Base-by-base conservation (phyloP, 768 basidiomycete species). In the Tremella yokohamensis region DNA sequence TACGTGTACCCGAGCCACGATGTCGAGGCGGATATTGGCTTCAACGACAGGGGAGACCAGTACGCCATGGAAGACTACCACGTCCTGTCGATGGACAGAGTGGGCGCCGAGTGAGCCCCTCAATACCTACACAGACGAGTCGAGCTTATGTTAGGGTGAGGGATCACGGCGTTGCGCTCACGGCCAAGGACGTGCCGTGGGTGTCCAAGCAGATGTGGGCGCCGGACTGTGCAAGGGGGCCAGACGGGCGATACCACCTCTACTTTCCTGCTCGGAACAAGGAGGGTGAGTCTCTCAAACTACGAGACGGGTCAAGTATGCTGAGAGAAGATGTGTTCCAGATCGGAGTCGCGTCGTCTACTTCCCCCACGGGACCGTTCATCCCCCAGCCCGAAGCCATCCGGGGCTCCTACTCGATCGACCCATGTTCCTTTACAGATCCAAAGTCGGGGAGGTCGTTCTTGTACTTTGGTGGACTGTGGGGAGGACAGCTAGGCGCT, bases 21-120 rank as follows among this genome's bases (percentile, higher is more conserved):
- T 38, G 52, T 62, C 24, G 65, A 67, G 62, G 54, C 59, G 3
- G 38, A 52, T 40, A 67, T 67, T 49, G 9, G 20, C 20, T 63
- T 64, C 53, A 67, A 67, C 38, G 65, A 67, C 44, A 49, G 54
- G 40, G 65, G 65, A 2, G 65, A 67, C 50, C 65, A 67, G 42
- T 67, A 67, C 40, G 65, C 63, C 49, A 67, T 67, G 65, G 60
- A 38, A 1, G 65, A 67, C 45, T 67, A 67, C 42, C 65, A 67
- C 34, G 63, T 67, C 13, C 29, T 67, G 9, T 61, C 59, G 7
- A 61, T 67, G 62, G 59, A 61, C 48, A 37, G 42, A 2, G 56
- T 64, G 37, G 62, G 56, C 12, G 62, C 45, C 11, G 39, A 56
- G 15, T n/a, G 42, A 45, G 42, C n/a, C 15, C 22, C 39, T 40